These are phyloP conservation scores for Tulasnella sp. DNA, from an alignment of 768 basidiomycete genomes.

Conservation along the genomic window DNA sequence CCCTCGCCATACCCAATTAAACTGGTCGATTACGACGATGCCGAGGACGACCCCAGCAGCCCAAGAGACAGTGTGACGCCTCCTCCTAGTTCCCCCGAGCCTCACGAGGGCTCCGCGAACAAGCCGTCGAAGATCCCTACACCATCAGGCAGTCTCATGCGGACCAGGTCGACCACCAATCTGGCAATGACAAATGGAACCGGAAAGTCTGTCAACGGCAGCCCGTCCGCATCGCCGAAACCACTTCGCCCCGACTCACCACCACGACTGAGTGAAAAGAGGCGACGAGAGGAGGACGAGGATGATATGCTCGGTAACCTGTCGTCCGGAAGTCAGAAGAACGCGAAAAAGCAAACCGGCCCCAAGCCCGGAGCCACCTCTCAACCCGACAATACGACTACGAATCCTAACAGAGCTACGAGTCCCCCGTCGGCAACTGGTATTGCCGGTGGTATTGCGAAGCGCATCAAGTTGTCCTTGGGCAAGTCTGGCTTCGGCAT, in stretches of 20 bases:
- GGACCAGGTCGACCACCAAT: slow-evolving; percentile 5
- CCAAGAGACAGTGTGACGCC: slow-evolving; percentile 11
- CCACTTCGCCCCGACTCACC: slow-evolving; percentile 37
- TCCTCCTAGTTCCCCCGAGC: slow-evolving; percentile 15
- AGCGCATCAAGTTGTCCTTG: slow-evolving; percentile 57
- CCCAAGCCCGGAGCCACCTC: slow-evolving; percentile 20
- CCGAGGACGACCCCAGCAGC: slow-evolving; percentile 46
- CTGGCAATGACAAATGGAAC: slow-evolving; percentile 6
- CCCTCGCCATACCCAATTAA: slow-evolving; percentile 37
- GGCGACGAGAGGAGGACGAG: slow-evolving; percentile 56
- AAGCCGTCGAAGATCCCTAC: slow-evolving; percentile 47
- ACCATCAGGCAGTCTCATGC: background rate
- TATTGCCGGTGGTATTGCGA: slow-evolving; percentile 46
- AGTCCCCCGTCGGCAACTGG: slow-evolving; percentile 36
- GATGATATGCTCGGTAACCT: slow-evolving; percentile 60
- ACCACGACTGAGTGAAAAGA: slow-evolving; percentile 58
- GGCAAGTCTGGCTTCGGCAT: slow-evolving; percentile 3
- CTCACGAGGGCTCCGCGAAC: slow-evolving; percentile 32
- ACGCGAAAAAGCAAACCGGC: slow-evolving; percentile 31
- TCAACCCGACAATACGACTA: background rate
- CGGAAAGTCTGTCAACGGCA: background rate
- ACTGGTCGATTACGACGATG: slow-evolving; percentile 69
- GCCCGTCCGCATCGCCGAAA: background rate
- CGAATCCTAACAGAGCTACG: slow-evolving; percentile 7
- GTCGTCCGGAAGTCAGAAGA: slow-evolving; percentile 41